A percentile compares a stretch with the other conserved stretches of the same genome.
phyloP scores from a whole-genome alignment of 2,329 filamentous ascomycete genomes.

The Talaromyces rugulosus region DNA sequence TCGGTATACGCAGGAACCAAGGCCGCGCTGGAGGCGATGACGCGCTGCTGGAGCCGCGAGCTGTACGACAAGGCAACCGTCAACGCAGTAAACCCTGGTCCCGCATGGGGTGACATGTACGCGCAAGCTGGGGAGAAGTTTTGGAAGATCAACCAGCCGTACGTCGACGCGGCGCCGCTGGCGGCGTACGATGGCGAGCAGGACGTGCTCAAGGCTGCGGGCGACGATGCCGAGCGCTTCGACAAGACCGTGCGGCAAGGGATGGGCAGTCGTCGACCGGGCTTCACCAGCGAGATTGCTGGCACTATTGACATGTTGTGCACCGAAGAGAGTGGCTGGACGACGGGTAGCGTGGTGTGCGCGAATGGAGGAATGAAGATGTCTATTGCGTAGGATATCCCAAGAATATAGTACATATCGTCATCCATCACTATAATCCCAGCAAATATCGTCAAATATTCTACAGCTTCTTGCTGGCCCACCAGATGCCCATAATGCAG shows the following conservation, averaged over 20 bases:
- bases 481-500: constrained; percentile 34
- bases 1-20: constrained; percentile 64
- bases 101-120: constrained; percentile 64
- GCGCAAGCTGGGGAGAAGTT: constrained; percentile 52
- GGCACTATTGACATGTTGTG: constrained; percentile 75
- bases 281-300: constrained; percentile 66
- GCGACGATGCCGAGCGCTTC: constrained; percentile 47
- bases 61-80: constrained; percentile 59
- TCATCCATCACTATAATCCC: not conserved
- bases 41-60: constrained; percentile 62
- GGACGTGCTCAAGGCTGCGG: constrained; percentile 26
- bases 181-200: constrained; percentile 21
- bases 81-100: constrained; percentile 63
- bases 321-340: constrained; percentile 66
- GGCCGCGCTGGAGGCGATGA: constrained; percentile 65
- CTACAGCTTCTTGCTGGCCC: constrained; percentile 26
- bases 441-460: not conserved
- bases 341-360: constrained; percentile 73
- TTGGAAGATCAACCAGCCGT: constrained; percentile 56
- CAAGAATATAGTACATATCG: not conserved
- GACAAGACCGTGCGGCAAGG: constrained; percentile 60
- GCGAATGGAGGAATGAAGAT: constrained; percentile 67
- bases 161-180: constrained; percentile 61
- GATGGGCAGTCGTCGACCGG: constrained; percentile 58
- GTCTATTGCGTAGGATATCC: constrained; percentile 10